Conservation (phyloP, 805 yeast species). For the Scheffersomyces stipitis region DNA sequence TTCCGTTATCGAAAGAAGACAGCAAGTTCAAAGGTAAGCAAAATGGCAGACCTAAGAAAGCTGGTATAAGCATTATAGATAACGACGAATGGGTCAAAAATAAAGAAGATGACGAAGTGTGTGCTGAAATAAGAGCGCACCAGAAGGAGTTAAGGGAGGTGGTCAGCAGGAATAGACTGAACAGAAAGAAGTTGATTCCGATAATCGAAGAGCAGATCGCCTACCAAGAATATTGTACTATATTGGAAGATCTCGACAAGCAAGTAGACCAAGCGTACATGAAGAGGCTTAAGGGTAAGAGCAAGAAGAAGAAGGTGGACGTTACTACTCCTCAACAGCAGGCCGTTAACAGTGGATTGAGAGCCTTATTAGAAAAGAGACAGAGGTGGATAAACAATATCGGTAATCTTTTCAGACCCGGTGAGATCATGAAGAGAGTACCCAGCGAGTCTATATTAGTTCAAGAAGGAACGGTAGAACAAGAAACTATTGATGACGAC, state of each 20-base stretch:
- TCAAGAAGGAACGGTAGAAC: slow-evolving; percentile 32
- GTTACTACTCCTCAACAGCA: slow-evolving; percentile 52
- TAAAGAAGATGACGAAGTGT: slow-evolving; percentile 91
- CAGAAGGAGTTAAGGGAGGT: slow-evolving; percentile 68
- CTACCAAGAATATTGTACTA: slow-evolving; percentile 89
- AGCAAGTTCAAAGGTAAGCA: slow-evolving; percentile 20
- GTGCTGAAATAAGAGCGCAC: slow-evolving; percentile 73
- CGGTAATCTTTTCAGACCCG: slow-evolving; percentile 76
- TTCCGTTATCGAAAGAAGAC: slow-evolving; percentile 37
- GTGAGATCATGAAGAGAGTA: slow-evolving; percentile 70
- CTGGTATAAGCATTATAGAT: slow-evolving; percentile 37
- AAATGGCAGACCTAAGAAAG: slow-evolving; percentile 4
- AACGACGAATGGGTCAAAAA: slow-evolving; percentile 73
- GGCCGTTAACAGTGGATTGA: slow-evolving; percentile 74
- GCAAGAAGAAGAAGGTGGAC: slow-evolving; percentile 57
- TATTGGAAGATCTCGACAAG: slow-evolving; percentile 89
- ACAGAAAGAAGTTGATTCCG: slow-evolving; percentile 68
- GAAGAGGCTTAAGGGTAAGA: slow-evolving; percentile 75
- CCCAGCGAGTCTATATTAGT: slow-evolving; percentile 64
- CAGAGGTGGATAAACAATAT: slow-evolving; percentile 84
- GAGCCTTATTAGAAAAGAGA: slow-evolving; percentile 81
- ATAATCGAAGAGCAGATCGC: slow-evolving; percentile 85
- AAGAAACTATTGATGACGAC: slow-evolving; percentile 30
- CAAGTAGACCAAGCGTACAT: slow-evolving; percentile 94
- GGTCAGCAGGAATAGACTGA: slow-evolving; percentile 59